These are phyloP conservation scores for Solanum virginianum DNA, from an alignment of 257 asterid species.

Conservation along the genomic window DNA sequence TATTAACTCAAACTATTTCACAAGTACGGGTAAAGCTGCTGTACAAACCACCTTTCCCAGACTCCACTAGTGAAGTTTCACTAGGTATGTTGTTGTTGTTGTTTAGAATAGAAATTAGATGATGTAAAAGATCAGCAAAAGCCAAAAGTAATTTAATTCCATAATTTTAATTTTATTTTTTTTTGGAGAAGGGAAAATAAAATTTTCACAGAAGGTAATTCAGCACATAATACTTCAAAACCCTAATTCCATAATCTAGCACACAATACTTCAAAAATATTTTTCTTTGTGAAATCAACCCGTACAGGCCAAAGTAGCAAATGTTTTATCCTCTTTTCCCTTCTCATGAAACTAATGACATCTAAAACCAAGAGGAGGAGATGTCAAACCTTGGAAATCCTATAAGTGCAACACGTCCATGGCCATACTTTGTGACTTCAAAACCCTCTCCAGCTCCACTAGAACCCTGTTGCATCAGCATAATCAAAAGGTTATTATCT, in stretches of 20 bases:
- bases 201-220: too few relatives aligned
- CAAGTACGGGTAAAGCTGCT: not conserved
- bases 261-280: not conserved
- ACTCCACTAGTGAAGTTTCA: not conserved
- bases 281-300: not conserved
- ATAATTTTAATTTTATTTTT: not conserved
- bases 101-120: not conserved
- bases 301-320: not conserved
- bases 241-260: not conserved
- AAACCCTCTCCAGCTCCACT: constrained; percentile 97
- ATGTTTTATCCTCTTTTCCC: not conserved
- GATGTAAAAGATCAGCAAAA: not conserved
- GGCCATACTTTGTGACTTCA: constrained; percentile 96
- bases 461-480: constrained; percentile 46
- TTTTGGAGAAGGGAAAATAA: too few relatives aligned
- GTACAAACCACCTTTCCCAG: not conserved
- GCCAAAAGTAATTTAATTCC: not conserved
- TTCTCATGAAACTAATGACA: not conserved
- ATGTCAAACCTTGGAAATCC: constrained; percentile 89
- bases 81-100: not conserved
- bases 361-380: not conserved
- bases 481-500: not conserved
- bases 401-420: constrained; percentile 94
- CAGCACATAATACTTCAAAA: too few relatives aligned
- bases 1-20: not conserved